These are phyloP conservation scores for Rosa lucieae DNA, from an alignment of 306 rosid species.

Conservation along the genomic window DNA sequence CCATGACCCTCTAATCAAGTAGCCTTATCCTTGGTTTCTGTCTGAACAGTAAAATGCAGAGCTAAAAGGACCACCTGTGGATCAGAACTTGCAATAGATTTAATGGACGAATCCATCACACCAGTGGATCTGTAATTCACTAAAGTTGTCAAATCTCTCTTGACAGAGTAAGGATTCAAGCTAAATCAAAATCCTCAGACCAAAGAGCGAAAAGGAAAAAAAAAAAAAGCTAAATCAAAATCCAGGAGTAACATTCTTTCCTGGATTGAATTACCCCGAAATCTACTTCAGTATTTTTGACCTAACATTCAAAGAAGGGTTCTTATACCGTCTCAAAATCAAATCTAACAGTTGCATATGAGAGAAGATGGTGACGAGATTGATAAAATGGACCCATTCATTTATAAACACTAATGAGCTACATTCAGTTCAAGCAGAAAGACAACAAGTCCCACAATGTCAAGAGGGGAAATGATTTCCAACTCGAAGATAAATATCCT, in stretches of 20 bases:
- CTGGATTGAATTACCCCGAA: neutral
- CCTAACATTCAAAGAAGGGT: neutral
- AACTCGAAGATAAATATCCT: slow-evolving; percentile 31
- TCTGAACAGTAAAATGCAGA: neutral
- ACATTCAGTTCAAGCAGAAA: slow-evolving; percentile 29
- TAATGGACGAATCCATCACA: neutral
- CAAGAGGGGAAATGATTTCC: slow-evolving; percentile 23
- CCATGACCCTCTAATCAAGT: neutral
- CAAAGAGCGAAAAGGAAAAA: too few relatives aligned
- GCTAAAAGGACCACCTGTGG: neutral
- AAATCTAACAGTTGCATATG: neutral
- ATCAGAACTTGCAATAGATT: slow-evolving; percentile 1
- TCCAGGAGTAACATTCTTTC: neutral
- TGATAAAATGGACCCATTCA: slow-evolving; percentile 8
- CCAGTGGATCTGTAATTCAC: neutral
- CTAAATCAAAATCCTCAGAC: neutral
- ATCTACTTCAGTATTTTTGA: neutral
- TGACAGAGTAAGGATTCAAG: neutral
- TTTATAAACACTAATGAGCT: slow-evolving; percentile 19
- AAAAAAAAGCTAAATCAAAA: neutral
- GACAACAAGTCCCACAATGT: slow-evolving; percentile 28
- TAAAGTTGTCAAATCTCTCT: neutral
- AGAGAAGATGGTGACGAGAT: neutral
- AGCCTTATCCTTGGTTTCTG: neutral
- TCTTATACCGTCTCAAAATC: neutral